Evolutionary conservation across 1,139 yeast genomes (phyloP).

Genomic region (Blastobotrys ciferrii): DNA sequence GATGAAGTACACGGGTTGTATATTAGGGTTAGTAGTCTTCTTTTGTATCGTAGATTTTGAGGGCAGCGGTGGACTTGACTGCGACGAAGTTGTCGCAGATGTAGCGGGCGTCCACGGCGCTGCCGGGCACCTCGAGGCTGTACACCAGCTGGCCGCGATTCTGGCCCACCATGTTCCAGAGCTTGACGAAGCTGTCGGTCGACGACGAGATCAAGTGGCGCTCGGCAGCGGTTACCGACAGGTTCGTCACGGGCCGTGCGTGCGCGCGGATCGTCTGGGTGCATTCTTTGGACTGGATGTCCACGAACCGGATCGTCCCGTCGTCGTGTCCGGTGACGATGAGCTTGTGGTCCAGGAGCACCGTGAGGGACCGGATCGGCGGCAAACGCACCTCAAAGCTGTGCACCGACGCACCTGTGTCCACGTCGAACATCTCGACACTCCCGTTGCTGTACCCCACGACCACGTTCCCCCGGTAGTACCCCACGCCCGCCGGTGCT

Average conservation of each 20-base stretch:
- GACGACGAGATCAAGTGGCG: slow-evolving; percentile 30
- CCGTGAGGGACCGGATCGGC: slow-evolving; percentile 10
- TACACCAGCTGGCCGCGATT: background rate
- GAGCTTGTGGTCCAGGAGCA: slow-evolving; percentile 9
- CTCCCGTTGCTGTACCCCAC: slow-evolving; percentile 31
- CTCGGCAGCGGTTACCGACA: slow-evolving; percentile 23
- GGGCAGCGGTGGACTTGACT: background rate
- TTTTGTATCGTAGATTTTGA: background rate
- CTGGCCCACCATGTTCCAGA: slow-evolving; percentile 27
- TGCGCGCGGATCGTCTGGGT: slow-evolving; percentile 28
- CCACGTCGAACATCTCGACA: slow-evolving; percentile 30
- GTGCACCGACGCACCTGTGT: slow-evolving; percentile 25
- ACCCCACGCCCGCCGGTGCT: slow-evolving; percentile 13
- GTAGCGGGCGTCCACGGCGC: background rate
- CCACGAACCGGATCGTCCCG: slow-evolving; percentile 22
- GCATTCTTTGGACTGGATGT: slow-evolving; percentile 18
- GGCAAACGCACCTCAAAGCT: slow-evolving; percentile 17
- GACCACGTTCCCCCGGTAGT: slow-evolving; percentile 22
- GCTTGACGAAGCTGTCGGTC: slow-evolving; percentile 30
- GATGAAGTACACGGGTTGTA: no score
- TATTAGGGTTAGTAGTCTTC: slow-evolving; percentile 3
- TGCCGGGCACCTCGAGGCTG: background rate
- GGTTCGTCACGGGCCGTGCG: slow-evolving; percentile 26
- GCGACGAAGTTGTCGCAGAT: slow-evolving; percentile 1
- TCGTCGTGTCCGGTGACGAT: slow-evolving; percentile 19